A percentile compares a stretch with the other conserved stretches of the same genome.
These are phyloP conservation scores for Austroboletus niveus DNA, from an alignment of 1,284 basidiomycete species.

Conservation along the genomic window DNA sequence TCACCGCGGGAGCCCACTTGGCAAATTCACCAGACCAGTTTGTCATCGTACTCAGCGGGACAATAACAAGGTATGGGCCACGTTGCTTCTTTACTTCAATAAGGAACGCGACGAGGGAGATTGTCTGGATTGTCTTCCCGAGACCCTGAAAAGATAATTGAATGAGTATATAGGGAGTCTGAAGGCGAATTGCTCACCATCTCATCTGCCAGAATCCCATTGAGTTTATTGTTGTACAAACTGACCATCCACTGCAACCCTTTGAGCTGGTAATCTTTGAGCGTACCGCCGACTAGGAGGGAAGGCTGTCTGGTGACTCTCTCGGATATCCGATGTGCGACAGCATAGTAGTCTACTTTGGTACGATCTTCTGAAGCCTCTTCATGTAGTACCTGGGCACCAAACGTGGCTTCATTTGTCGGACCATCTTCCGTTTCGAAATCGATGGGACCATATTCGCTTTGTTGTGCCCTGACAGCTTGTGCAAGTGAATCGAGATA, in stretches of 20 bases:
- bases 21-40: constrained; percentile 98
- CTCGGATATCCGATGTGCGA: constrained; percentile 93
- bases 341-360: constrained; percentile 96
- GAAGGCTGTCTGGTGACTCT: constrained; percentile 81
- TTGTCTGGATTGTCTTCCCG: constrained; percentile 95
- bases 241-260: constrained; percentile 98
- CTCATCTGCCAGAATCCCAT: constrained; percentile 96
- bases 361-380: constrained; percentile 62
- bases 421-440: constrained; percentile 68
- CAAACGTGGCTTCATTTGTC: constrained; percentile 87
- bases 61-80: constrained; percentile 96
- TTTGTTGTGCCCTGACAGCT: constrained; percentile 94
- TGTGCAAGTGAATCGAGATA: constrained; percentile 96
- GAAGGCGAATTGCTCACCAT: constrained; percentile 63
- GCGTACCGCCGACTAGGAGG: constrained; percentile 79
- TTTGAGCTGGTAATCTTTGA: constrained; percentile 94
- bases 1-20: constrained; percentile 93
- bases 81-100: constrained; percentile 91
- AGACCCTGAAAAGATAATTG: constrained; percentile 67
- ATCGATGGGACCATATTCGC: constrained; percentile 58
- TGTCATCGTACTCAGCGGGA: constrained; percentile 96
- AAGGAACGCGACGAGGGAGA: constrained; percentile 94
- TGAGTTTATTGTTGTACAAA: constrained; percentile 97
- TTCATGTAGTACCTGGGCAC: constrained; percentile 62
- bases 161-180: constrained; percentile 8